Conservation (phyloP, 176 grass and related monocot genomes). For the Dactylis glomerata region DNA sequence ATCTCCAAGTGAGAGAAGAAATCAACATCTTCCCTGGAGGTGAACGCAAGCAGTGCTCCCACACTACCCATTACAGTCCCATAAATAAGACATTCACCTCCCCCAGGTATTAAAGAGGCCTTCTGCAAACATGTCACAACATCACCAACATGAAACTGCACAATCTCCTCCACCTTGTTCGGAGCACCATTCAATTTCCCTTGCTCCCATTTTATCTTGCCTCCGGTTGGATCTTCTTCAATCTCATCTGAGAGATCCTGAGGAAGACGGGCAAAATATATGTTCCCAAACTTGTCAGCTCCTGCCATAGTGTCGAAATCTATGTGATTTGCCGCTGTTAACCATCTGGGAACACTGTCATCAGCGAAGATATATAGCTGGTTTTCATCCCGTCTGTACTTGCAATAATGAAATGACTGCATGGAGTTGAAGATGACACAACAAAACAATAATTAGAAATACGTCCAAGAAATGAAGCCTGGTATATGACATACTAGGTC, state of each 20-base stretch:
- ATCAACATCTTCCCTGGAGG: conserved; percentile 93
- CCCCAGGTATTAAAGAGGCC: conserved; percentile 89
- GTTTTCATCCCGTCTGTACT: conserved; percentile 96
- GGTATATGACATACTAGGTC: background rate
- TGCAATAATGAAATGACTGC: conserved; percentile 99
- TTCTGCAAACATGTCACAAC: conserved; percentile 97
- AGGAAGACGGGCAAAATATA: conserved; percentile 93
- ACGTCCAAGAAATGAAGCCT: background rate
- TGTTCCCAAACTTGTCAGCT: conserved; percentile 95
- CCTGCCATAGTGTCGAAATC: conserved; percentile 99
- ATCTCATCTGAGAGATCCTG: conserved; percentile 98
- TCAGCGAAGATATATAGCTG: conserved; percentile 98
- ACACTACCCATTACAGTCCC: conserved; percentile 96
- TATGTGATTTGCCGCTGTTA: conserved; percentile 92
- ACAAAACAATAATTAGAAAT: conserved; percentile 42
- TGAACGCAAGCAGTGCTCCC: conserved; percentile 94
- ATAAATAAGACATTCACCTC: conserved; percentile 92
- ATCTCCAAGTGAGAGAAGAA: conserved; percentile 99
- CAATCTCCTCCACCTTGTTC: conserved; percentile 98
- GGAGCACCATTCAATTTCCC: conserved; percentile 95
- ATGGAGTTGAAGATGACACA: conserved; percentile 22
- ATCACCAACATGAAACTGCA: conserved; percentile 98
- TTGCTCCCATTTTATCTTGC: conserved; percentile 97
- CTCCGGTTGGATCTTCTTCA: conserved; percentile 97
- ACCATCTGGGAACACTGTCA: conserved; percentile 90